A percentile compares a stretch with the other conserved stretches of the same genome.
phyloP scores from a whole-genome alignment of 495 filamentous ascomycete species.

The Hamigera avellanea region DNA sequence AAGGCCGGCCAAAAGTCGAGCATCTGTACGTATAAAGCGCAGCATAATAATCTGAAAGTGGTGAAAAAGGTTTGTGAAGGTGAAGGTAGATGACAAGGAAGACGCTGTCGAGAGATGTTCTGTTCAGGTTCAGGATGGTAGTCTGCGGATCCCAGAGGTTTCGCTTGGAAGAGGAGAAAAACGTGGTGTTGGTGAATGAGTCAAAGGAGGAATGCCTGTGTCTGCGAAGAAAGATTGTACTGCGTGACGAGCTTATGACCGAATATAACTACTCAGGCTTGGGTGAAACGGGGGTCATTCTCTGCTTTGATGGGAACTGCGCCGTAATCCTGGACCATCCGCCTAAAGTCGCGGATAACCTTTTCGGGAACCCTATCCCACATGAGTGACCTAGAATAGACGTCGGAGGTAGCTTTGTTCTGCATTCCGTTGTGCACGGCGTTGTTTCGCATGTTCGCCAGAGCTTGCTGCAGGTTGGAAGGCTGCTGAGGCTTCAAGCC shows the following conservation, averaged over 20 bases:
- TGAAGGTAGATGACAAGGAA: background rate
- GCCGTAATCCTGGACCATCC: constrained; percentile 60
- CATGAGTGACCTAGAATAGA: constrained; percentile 85
- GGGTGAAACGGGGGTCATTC: constrained; percentile 17
- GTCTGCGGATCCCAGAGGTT: background rate
- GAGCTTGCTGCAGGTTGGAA: constrained; percentile 67
- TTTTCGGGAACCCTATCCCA: constrained; percentile 91
- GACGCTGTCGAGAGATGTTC: background rate
- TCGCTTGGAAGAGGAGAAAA: background rate
- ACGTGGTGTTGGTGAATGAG: background rate
- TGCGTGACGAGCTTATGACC: background rate
- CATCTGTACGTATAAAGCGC: background rate
- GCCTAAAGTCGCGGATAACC: constrained; percentile 83
- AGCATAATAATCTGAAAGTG: background rate
- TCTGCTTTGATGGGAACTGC: constrained; percentile 26
- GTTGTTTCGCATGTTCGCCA: constrained; percentile 67
- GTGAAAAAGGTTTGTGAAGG: background rate
- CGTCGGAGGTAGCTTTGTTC: constrained; percentile 40
- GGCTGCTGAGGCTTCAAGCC: constrained; percentile 34
- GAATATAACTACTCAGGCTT: constrained; percentile 13
- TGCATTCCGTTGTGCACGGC: constrained; percentile 31
- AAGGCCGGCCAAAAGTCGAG: background rate
- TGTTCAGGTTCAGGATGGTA: background rate
- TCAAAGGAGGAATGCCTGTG: background rate
- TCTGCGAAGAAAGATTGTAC: too few species aligned